Percentiles rank a stretch among this genome's conserved stretches.
phyloP scores from a whole-genome alignment of 441 rosid genomes.

The Pelargonium myrrhifolium region DNA sequence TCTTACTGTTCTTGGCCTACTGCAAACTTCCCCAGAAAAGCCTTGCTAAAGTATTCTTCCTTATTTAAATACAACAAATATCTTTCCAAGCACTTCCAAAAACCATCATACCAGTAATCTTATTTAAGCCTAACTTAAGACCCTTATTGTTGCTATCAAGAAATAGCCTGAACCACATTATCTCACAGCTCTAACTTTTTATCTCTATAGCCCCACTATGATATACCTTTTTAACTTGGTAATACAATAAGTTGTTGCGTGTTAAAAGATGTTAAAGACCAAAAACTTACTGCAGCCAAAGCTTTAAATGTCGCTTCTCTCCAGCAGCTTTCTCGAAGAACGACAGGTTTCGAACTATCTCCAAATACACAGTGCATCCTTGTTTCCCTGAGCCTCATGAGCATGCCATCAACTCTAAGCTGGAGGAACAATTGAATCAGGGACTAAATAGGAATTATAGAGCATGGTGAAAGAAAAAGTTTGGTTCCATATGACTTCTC shows the following conservation, averaged over 20 bases:
- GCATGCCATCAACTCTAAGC: constrained; percentile 97
- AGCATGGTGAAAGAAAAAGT: not conserved
- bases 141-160: no score
- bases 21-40: not conserved
- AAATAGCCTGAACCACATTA: no score
- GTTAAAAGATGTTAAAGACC: not conserved
- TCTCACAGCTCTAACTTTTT: not conserved
- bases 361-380: constrained; percentile 66
- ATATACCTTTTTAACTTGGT: not conserved
- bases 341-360: constrained; percentile 37
- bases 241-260: not conserved
- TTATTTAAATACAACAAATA: not conserved
- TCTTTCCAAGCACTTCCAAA: not conserved
- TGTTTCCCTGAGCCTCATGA: constrained; percentile 93
- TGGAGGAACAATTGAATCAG: constrained; percentile 28
- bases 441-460: not conserved
- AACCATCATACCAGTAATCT: not conserved
- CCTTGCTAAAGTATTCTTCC: not conserved
- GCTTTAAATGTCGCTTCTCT: constrained; percentile 74
- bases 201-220: not conserved
- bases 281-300: constrained; percentile 52
- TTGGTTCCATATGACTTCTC: not conserved
- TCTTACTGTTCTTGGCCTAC: not conserved
- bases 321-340: constrained; percentile 89
- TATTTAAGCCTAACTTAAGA: no score